Evolutionary conservation across 1,284 basidiomycete genomes (phyloP).

Genomic region (Ustilago hordei): DNA sequence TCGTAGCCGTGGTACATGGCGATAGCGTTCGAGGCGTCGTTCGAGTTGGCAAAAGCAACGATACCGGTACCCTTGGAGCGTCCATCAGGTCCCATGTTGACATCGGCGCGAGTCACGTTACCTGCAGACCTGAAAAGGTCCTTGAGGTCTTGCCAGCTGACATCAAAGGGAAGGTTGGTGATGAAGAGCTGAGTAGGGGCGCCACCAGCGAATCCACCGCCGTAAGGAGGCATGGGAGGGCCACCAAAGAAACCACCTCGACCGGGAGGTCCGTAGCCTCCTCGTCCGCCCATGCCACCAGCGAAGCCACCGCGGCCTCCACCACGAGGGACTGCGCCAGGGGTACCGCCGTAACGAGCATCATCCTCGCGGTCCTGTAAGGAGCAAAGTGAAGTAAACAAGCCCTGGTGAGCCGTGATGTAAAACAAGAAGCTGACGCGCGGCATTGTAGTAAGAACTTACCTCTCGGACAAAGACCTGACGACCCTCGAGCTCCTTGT

Average conservation of each 20-base stretch:
- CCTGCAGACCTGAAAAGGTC: constrained; percentile 95
- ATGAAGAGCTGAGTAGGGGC: constrained; percentile 81
- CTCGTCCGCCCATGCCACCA: constrained; percentile 35
- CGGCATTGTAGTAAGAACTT: constrained; percentile 34
- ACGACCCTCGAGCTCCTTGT: constrained; percentile 86
- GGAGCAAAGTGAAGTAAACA: not conserved
- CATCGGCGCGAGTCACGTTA: constrained; percentile 91
- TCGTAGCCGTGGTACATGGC: constrained; percentile 64
- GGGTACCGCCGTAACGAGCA: constrained; percentile 90
- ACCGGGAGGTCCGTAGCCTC: constrained; percentile 47
- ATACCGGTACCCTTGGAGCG: constrained; percentile 86
- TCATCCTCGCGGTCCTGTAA: constrained; percentile 92
- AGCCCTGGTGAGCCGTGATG: constrained; percentile 5
- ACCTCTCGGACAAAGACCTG: constrained; percentile 97
- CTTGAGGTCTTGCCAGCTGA: constrained; percentile 98
- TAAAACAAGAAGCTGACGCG: not conserved
- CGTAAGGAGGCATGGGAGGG: constrained; percentile 34
- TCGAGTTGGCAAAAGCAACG: constrained; percentile 90
- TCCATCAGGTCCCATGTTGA: constrained; percentile 90
- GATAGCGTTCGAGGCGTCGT: constrained; percentile 88
- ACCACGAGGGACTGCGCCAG: constrained; percentile 70
- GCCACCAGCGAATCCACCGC: constrained; percentile 41
- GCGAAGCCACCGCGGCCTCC: constrained; percentile 75
- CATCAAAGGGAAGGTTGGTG: constrained; percentile 87
- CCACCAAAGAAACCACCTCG: constrained; percentile 54